Evolutionary conservation across 2,329 filamentous ascomycete genomes (phyloP).

Genomic region (Pseudogymnoascus sp.): DNA sequence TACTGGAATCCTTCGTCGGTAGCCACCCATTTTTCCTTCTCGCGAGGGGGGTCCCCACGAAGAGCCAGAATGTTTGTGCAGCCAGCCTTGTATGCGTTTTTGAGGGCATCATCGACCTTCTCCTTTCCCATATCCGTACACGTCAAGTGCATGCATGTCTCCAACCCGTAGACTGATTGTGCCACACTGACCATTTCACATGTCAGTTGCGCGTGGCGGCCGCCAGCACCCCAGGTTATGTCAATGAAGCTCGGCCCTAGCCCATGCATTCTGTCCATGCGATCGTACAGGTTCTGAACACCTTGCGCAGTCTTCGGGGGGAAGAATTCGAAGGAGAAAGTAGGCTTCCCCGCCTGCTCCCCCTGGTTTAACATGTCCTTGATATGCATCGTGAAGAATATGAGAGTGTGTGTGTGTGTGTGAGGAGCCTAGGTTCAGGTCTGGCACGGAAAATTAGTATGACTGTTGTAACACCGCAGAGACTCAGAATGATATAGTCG

Average conservation of each 20-base stretch:
- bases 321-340: conserved; percentile 99
- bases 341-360: conserved; percentile 69
- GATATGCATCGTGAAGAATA: conserved; percentile 72
- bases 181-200: conserved; percentile 97
- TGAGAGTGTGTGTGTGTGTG: background rate
- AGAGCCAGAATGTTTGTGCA: conserved; percentile 97
- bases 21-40: conserved; percentile 89
- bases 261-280: conserved; percentile 98
- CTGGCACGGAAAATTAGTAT: background rate
- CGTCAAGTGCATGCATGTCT: conserved; percentile 98
- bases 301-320: conserved; percentile 95
- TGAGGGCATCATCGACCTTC: conserved; percentile 82
- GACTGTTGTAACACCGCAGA: background rate
- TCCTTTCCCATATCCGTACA: conserved; percentile 96
- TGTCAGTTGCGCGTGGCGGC: conserved; percentile 81
- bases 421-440: conserved; percentile 4
- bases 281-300: conserved; percentile 98
- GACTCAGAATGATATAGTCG: background rate
- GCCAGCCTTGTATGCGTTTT: conserved; percentile 83
- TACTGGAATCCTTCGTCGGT: conserved; percentile 83
- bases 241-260: conserved; percentile 94
- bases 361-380: conserved; percentile 81
- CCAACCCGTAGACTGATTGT: conserved; percentile 88
- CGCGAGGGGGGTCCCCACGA: conserved; percentile 85
- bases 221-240: conserved; percentile 96